Percentiles rank a stretch among this genome's conserved stretches.
These are phyloP conservation scores for Brassica balearica DNA, from an alignment of 441 rosid species.

Conservation along the genomic window DNA sequence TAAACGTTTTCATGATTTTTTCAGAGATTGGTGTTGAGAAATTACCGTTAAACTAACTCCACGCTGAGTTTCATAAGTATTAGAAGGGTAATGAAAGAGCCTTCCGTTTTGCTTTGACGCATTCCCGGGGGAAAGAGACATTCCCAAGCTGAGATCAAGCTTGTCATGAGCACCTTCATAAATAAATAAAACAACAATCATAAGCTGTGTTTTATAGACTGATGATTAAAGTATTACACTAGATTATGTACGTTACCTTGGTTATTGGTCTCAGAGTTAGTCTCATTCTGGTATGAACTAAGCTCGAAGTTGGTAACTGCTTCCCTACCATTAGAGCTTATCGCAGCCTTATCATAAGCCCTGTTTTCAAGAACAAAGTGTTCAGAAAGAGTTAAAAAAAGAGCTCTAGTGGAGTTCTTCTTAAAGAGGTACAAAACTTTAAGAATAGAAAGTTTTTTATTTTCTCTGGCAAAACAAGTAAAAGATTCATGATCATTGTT, in stretches of 20 bases:
- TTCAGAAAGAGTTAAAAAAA: conserved; percentile 10
- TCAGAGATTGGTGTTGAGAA: not conserved
- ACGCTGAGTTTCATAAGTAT: conserved; percentile 41
- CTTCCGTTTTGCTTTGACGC: conserved; percentile 56
- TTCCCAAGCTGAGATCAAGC: conserved; percentile 85
- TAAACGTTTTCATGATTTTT: not conserved
- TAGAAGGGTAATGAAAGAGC: conserved; percentile 49
- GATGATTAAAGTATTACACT: not conserved
- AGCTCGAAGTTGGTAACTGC: conserved; percentile 78
- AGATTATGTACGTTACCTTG: conserved; percentile 53
- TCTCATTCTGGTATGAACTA: conserved; percentile 69
- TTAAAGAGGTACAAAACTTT: not conserved
- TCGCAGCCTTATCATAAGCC: conserved; percentile 96
- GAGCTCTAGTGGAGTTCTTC: not conserved
- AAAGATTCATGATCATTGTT: conserved; percentile 55
- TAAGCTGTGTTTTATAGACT: conserved; percentile 6
- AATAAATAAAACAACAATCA: not conserved
- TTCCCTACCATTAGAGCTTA: conserved; percentile 70
- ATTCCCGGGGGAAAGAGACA: conserved; percentile 56
- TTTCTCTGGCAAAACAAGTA: conserved; percentile 53
- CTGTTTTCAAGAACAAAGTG: conserved; percentile 58
- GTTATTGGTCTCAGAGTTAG: conserved; percentile 49
- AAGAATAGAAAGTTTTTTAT: not conserved
- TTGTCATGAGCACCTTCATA: conserved; percentile 58
- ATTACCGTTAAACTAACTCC: conserved; percentile 65